Base-by-base conservation (phyloP, 2,329 filamentous ascomycete species). In the Samsoniella hepiali region DNA sequence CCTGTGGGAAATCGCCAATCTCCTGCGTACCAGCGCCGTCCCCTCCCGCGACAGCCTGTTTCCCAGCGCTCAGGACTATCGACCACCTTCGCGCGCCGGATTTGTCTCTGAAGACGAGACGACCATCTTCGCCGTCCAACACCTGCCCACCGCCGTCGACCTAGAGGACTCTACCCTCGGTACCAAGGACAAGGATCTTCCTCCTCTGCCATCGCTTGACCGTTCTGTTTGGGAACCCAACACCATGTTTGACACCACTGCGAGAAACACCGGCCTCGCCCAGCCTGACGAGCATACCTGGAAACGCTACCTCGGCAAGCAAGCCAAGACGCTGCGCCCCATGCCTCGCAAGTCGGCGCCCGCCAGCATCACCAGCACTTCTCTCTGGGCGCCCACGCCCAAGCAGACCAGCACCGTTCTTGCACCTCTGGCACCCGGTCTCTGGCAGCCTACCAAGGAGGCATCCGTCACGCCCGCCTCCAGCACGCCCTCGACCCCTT, bases 1-100 rank as follows among this genome's bases (percentile, higher is more conserved):
- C 1, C 74, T 88, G 32, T 87, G 84, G 83, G 85, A 88, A 70
- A 88, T 88, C 73, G 85, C 85, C 64, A 85, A 77, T 65, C 76
- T 88, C 47, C 75, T 88, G 11, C 81, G 82, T 71, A 77, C 80
- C 2, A 79, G 81, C 62, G 72, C 80, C 56, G 73, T 86, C 5
- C 82, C 83, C 3, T 82, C 83, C 13, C 81, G 77, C 67, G 70
- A 81, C 49, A 86, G 81, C 68, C 71, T 86, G 9, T 71, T 84
- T 22, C 80, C 79, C 11, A 69, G 34, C 11, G 55, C 66, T 40
- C 34, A 51, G 27, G 57, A 60, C 22, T 40, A 42, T 27, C 57
- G 47, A 42, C 47, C 57, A 13, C 57, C 57, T 22, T 60, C 57
- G 27, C 47, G 45, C 36, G 47, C 45, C 27, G 47, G 57, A 40